Base-by-base conservation (phyloP, 2,329 filamentous ascomycete genomes). In the Geosmithia putterillii region DNA sequence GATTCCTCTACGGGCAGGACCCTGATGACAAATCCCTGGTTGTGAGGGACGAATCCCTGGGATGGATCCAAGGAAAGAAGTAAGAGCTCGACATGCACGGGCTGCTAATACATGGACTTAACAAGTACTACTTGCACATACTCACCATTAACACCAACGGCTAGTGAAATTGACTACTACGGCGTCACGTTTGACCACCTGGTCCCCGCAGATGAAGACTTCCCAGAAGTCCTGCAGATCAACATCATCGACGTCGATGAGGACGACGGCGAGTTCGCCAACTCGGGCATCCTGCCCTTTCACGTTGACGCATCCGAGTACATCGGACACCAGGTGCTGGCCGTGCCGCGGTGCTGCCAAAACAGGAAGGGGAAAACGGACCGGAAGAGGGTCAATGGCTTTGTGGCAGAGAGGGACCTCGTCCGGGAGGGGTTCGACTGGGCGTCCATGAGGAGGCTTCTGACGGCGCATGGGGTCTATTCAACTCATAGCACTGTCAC, bases 171-270 rank as follows among this genome's bases (percentile, higher is more conserved):
- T 12, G 28, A 32, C 28, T 32, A 32, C 28, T 32, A 12, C 28
- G 28, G 28, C 28, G 28, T 32, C 5, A 32, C 28, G 10, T 32
- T 32, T 47, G 61, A 66, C 47, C 55, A 66, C 44, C 51, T 59
- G 28, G 60, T 66, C 40, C 57, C 59, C 3, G 12, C 44, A 5
- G 48, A 60, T 34, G 57, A 68, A 41, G 21, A 28, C 18, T 50
- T 62, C 45, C 64, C 61, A 18, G 61, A 67, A 44, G 60, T 65
- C 2, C 46, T 67, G n/a, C 57, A 62, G 48, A 61, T 67, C 40
- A 66, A 64, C 38, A 64, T 69, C 42, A 51, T 63, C 40, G 63
- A 68, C 22, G 41, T 43, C 23, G 38, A 47, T 32, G 36, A 22
- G 28, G 52, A 55, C 40, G 43, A 45, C 2, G 54, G 51, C 4